Evolutionary conservation across 306 rosid species (phyloP).

Genomic region (Pyrus bretschneideri): DNA sequence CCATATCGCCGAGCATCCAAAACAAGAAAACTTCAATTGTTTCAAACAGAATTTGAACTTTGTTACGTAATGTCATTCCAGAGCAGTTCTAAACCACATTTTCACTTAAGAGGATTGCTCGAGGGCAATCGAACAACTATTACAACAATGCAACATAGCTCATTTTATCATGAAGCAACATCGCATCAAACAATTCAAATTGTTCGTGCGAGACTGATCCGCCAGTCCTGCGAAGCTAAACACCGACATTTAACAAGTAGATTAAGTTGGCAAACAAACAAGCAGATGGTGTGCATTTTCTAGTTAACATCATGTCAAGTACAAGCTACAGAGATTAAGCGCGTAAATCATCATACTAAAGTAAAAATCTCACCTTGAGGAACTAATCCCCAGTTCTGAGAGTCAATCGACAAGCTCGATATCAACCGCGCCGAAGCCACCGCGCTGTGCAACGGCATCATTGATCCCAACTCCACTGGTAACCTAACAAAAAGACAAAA

Average conservation of each 20-base stretch:
- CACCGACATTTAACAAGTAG: not conserved
- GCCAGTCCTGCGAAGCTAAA: not conserved
- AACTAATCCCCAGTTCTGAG: conserved; percentile 70
- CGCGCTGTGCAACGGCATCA: conserved; percentile 67
- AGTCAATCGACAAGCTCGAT: conserved; percentile 57
- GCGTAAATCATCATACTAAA: not conserved
- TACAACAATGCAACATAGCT: not conserved
- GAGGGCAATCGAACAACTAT: not conserved
- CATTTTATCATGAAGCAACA: not conserved
- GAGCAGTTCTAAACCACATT: not conserved
- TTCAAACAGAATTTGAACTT: not conserved
- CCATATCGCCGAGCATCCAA: not conserved
- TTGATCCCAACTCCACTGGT: conserved; percentile 60
- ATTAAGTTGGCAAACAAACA: not conserved
- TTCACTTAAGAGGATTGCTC: not conserved
- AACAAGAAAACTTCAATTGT: not conserved
- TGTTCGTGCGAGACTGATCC: not conserved
- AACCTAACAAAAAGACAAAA: conserved; percentile 31
- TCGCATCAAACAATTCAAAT: not conserved
- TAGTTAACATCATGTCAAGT: not conserved
- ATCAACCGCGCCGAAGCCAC: conserved; percentile 76
- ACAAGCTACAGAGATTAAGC: not conserved
- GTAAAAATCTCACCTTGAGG: conserved; percentile 62
- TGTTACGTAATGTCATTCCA: not conserved
- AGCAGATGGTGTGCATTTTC: not conserved